A percentile compares a stretch with the other conserved stretches of the same genome.
Evolutionary conservation across 2,329 filamentous ascomycete species (phyloP).

Genomic region (Didymella segeticola): DNA sequence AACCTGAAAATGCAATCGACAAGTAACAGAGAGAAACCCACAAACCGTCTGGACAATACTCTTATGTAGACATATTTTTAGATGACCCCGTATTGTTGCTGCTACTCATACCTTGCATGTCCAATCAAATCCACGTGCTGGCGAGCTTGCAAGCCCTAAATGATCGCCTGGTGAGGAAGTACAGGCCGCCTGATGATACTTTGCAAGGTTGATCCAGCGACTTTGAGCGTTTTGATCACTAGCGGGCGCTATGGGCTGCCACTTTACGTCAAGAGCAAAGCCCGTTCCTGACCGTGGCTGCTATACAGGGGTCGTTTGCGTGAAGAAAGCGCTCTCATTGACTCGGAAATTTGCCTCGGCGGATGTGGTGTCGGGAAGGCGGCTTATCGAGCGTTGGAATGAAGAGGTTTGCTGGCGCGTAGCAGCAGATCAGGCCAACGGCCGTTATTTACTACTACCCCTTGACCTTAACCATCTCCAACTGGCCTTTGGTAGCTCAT

Average conservation of each 20-base stretch:
- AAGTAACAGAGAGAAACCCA: not conserved
- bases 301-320: slow-evolving; percentile 17
- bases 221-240: slow-evolving; percentile 18
- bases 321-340: slow-evolving; percentile 7
- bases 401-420: slow-evolving; percentile 9
- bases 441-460: not conserved
- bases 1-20: slow-evolving; percentile 1
- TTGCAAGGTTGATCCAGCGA: slow-evolving; percentile 8
- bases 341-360: slow-evolving; percentile 13
- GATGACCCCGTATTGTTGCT: slow-evolving; percentile 23
- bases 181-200: slow-evolving; percentile 8
- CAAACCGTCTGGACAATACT: slow-evolving; percentile 5
- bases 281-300: slow-evolving; percentile 12
- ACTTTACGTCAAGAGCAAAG: slow-evolving; percentile 17
- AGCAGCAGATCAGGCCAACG: not conserved
- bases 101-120: slow-evolving; percentile 11
- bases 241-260: slow-evolving; percentile 25
- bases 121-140: slow-evolving; percentile 22
- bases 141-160: not conserved
- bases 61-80: slow-evolving; percentile 20
- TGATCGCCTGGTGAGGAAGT: too few relatives aligned
- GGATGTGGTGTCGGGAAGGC: slow-evolving; percentile 1
- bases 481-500: not conserved
- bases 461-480: not conserved
- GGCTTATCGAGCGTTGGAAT: slow-evolving; percentile 8